A percentile compares a stretch with the other conserved stretches of the same genome.
These are phyloP conservation scores for Anethum foeniculum DNA, from an alignment of 140 eudicot species.

Conservation along the genomic window DNA sequence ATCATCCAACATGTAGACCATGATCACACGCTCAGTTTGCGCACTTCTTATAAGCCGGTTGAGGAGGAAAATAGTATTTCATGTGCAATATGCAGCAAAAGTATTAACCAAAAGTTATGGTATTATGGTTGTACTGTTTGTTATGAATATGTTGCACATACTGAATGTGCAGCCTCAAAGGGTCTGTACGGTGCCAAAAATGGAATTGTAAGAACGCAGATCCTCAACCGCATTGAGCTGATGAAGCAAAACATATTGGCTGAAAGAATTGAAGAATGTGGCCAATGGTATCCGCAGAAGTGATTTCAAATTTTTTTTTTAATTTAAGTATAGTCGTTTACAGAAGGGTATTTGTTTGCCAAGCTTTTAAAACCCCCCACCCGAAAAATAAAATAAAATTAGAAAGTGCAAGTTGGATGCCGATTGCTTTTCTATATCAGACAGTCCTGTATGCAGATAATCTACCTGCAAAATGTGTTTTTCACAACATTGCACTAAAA, in stretches of 20 bases:
- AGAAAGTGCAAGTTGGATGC: background rate
- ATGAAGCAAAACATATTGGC: conserved; percentile 12
- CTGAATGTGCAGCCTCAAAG: conserved; percentile 7
- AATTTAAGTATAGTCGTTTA: background rate
- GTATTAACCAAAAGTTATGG: conserved; percentile 2
- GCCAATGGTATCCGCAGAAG: conserved; percentile 9
- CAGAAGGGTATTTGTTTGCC: background rate
- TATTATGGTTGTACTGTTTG: conserved; percentile 8
- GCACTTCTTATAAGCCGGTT: background rate
- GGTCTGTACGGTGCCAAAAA: background rate
- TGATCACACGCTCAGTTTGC: background rate
- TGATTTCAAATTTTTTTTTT: background rate
- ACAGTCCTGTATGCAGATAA: background rate
- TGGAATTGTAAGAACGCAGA: conserved; percentile 1
- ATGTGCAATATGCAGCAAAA: conserved; percentile 7
- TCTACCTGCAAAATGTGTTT: background rate
- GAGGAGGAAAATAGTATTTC: background rate
- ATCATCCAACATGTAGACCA: conserved; percentile 2
- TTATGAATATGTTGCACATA: conserved; percentile 1
- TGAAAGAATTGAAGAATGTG: conserved; percentile 4
- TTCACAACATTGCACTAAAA: background rate
- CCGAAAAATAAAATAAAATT: background rate
- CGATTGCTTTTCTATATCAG: background rate
- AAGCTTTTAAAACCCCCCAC: too few species aligned
- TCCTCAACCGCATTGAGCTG: conserved; percentile 6